These are phyloP conservation scores for Bacidia rubella DNA, from an alignment of 495 filamentous ascomycete genomes.

Conservation along the genomic window DNA sequence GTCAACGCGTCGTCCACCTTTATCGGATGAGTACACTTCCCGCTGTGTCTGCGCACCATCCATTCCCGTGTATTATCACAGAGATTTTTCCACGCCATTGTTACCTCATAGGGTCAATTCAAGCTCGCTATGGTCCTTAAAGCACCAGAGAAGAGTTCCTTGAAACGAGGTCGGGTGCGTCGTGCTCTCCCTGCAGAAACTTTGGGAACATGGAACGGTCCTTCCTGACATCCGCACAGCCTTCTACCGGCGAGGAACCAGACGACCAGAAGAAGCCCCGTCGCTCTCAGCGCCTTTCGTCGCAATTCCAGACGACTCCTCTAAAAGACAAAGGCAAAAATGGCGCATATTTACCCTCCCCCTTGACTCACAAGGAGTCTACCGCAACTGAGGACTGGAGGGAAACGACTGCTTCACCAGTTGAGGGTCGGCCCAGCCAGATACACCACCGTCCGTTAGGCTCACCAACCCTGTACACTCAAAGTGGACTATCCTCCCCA, in stretches of 20 bases:
- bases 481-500: constrained; percentile 50
- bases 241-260: constrained; percentile 26
- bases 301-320: constrained; percentile 37
- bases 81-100: too few species aligned
- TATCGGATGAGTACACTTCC: too few species aligned
- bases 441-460: constrained; percentile 35
- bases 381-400: constrained; percentile 51
- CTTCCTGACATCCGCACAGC: constrained; percentile 20
- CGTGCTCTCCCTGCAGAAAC: too few species aligned
- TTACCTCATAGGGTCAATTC: too few species aligned
- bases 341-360: constrained; percentile 60
- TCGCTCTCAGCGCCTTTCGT: constrained; percentile 35
- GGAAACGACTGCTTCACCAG: constrained; percentile 59
- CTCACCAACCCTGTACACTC: constrained; percentile 44
- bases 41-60: too few species aligned
- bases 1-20: too few species aligned
- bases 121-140: constrained; percentile 40
- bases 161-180: constrained; percentile 38
- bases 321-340: constrained; percentile 42
- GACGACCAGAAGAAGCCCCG: constrained; percentile 38
- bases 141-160: constrained; percentile 34
- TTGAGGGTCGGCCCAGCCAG: constrained; percentile 46
- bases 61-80: too few species aligned
- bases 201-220: too few species aligned
- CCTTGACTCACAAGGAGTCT: constrained; percentile 55